Base-by-base conservation (phyloP, 495 filamentous ascomycete species). In the Xylaria telfairii region DNA sequence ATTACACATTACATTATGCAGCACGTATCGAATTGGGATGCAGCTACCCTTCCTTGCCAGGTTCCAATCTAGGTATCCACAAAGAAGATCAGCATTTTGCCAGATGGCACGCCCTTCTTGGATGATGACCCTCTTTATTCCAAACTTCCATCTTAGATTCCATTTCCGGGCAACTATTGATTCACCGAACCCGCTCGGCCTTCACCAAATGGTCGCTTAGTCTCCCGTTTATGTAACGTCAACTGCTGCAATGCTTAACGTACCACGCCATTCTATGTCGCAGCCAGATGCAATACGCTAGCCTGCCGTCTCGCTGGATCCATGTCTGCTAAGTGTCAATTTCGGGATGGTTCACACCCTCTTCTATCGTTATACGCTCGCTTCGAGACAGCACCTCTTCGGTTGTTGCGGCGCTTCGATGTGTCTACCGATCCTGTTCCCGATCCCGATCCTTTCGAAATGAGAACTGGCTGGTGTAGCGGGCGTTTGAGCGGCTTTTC, bases 401-500 rank as follows among this genome's bases (percentile, higher is more conserved):
- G 72, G 73, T 74, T 71, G 51, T 73, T 77, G 30, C 73, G 73
- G 54, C 75, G 74, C 46, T 71, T 78, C 51, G 79, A 75, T 8
- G 76, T 74, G 65, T 81, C 72, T 56, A 76, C 80, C 28, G 61
- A 70, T 65, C 37, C 46, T 24, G 64, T 4, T 54, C 46, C 64
- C 47, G 64, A 39, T 49, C 78, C 80, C 19, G 61, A 70, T 30
- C 49, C 78, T 56, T 80, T 84, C 21, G 83, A 82, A 19, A 88
- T 84, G 54, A 86, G 71, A 13, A 88, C 77, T 28, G 86, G 86
- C 60, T 83, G 81, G 68, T 88, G 86, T n/a, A 87, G 81, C 28
- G 86, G 86, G 42, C 85, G 81, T 73, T 88, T 88, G 44, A 88
- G 77, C 65, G 81, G 75, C 71, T 83, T 86, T 62, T 83, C 83